Base-by-base conservation (phyloP, 73 alveolate species). In the Paramecium tetraurelia region DNA sequence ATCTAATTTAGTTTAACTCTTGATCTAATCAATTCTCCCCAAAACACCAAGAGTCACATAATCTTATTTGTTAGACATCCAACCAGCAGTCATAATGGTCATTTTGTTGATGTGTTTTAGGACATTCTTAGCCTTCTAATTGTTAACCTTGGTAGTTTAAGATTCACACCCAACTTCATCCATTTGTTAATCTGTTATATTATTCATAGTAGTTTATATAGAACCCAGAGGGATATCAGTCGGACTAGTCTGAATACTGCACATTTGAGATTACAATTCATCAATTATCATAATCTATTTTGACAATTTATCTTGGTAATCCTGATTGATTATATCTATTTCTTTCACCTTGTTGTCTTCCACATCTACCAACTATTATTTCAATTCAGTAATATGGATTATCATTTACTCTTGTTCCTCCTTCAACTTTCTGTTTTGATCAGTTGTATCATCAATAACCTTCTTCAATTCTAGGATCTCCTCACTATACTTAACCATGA, bases 1-100 rank as follows among this genome's bases (percentile, higher is more conserved):
- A 31, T 63, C 84, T 63, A 63, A 63, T 63, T 63, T 63, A 31
- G 41, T 31, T 63, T 63, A 18, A 63, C 84, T 63, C 48, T 63
- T 63, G 7, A 18, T 53, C 24, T 63, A 33, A 63, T 63, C 84
- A 11, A 63, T 63, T 63, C 46, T 31, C n/a, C 84, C 84, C 35
- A 63, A 63, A 2, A 33, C 84, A 3, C 84, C 84, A 33, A 63
- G 84, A 14, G 84, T 63, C 12, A 33, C 46, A 24, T 63, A 63
- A 18, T 63, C 84, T 31, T 63, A 27, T 63, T 63, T 63, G 12
- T 27, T 63, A 12, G 84, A 63, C 84, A 63, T 63, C 84, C 41
- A 63, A 27, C 86, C 86, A 29, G 86, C 86, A 12, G 86, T 72
- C 40, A 72, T 72, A 35, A 43, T 72, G 20, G 86, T 72, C 86